Conservation (phyloP, 2,329 filamentous ascomycete genomes). For the Colletotrichum musae region DNA sequence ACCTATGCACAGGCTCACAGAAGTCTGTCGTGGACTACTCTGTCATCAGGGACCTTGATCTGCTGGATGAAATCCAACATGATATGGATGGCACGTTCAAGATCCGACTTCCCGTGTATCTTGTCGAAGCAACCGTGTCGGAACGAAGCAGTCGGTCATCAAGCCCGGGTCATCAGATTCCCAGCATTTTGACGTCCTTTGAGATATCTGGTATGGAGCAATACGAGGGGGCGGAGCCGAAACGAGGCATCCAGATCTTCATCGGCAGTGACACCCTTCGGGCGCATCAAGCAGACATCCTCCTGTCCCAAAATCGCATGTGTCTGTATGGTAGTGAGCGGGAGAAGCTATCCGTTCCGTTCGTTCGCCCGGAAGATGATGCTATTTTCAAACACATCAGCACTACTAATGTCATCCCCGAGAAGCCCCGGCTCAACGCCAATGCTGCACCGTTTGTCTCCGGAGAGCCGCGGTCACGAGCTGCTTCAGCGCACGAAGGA, state of each 20-base stretch:
- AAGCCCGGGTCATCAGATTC: constrained; percentile 84
- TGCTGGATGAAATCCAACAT: constrained; percentile 76
- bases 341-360: constrained; percentile 89
- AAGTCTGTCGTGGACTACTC: constrained; percentile 85
- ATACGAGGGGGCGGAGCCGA: constrained; percentile 62
- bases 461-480: constrained; percentile 50
- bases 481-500: constrained; percentile 40
- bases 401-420: constrained; percentile 70
- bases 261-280: constrained; percentile 91
- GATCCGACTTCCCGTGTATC: constrained; percentile 86
- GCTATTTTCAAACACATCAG: constrained; percentile 82
- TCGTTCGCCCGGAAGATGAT: constrained; percentile 93
- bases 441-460: constrained; percentile 60
- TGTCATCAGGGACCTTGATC: constrained; percentile 81
- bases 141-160: constrained; percentile 80
- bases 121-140: constrained; percentile 90
- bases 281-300: constrained; percentile 87
- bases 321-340: constrained; percentile 88
- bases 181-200: constrained; percentile 85
- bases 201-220: constrained; percentile 76
- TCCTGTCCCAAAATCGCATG: constrained; percentile 93
- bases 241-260: constrained; percentile 84
- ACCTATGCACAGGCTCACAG: constrained; percentile 92
- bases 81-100: constrained; percentile 76
- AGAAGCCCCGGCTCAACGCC: constrained; percentile 73